Evolutionary conservation across 805 yeast genomes (phyloP), one percentile per base, ranked within the genome.

Genomic region (Yarrowia sp.): DNA sequence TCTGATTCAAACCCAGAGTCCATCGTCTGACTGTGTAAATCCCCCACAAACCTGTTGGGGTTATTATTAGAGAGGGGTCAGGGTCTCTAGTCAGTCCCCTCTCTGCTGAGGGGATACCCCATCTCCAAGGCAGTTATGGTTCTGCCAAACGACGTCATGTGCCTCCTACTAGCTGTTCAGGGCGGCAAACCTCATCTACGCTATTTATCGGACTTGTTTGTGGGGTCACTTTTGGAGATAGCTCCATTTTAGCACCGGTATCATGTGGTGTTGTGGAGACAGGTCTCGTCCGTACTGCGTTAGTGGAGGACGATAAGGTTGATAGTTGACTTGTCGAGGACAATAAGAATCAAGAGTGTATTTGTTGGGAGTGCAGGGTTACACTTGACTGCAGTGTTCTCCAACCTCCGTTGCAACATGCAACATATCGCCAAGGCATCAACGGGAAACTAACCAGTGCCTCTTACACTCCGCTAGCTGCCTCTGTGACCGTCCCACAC

Each of bases 291-390:
- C n/a, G 15, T 4, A 17, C 10, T 8, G 28, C 28, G 17, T 48
- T 48, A 48, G 55, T 48, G 41, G 55, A 35, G 55, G 55, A 17
- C 10, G 41, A 9, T 33, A 33, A 48, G 55, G 55, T 48, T 48
- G 55, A 35, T 48, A 48, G 41, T 48, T 48, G 41, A 48, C 13
- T 0, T 8, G n/a, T 8, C 55, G 41, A 15, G 41, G 41, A 18
- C 3, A 15, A 48, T 48, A 48, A 8, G 18, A 39, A 33, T 31
- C 17, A 31, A 35, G 39, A 22, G 53, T 32, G 17, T 17, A 10
- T 35, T 33, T n/a, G 28, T 47, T 47, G 53, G 39, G 50, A 45
- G 36, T 45, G 28, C 28, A 22, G 28, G 28, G 28, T 22, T 22
- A 22, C 28, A 44, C 33, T 44, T 44, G 33, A 22, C 32, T 14